These are phyloP conservation scores for Colletotrichum navitas DNA, from an alignment of 2,329 filamentous ascomycete genomes.

Conservation along the genomic window DNA sequence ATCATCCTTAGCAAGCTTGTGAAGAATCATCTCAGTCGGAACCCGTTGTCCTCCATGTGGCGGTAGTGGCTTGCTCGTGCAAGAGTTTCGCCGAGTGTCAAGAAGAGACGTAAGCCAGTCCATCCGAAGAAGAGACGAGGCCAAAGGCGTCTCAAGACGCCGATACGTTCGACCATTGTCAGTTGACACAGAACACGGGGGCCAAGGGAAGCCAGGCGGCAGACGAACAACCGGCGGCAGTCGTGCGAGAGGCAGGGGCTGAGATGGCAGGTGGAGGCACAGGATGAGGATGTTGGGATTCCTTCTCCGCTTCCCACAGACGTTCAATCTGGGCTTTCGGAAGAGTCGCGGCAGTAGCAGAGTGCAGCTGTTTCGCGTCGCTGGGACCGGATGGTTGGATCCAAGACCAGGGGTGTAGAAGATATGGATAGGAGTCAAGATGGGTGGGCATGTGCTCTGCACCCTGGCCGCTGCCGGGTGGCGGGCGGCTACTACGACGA, in stretches of 20 bases:
- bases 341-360: background rate
- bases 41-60: conserved; percentile 9
- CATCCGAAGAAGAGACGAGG: conserved; percentile 9
- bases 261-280: background rate
- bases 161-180: conserved; percentile 28
- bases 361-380: background rate
- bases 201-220: conserved; percentile 7
- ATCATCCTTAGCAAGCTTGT: background rate
- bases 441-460: background rate
- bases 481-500: conserved; percentile 12
- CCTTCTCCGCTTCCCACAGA: background rate
- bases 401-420: conserved; percentile 1
- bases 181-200: conserved; percentile 26
- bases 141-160: conserved; percentile 28
- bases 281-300: conserved; percentile 4
- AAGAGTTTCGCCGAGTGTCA: conserved; percentile 30
- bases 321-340: conserved; percentile 1
- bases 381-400: background rate
- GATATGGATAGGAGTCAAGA: background rate
- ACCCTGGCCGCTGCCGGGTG: conserved; percentile 7
- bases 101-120: conserved; percentile 10
- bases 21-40: background rate
- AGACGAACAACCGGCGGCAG: conserved; percentile 8
- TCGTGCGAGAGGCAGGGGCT: background rate
- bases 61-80: conserved; percentile 14